Percentiles rank a stretch among this genome's conserved stretches.
These are phyloP conservation scores for Geotrichum reessii DNA, from an alignment of 1,139 yeast genomes.

Conservation along the genomic window DNA sequence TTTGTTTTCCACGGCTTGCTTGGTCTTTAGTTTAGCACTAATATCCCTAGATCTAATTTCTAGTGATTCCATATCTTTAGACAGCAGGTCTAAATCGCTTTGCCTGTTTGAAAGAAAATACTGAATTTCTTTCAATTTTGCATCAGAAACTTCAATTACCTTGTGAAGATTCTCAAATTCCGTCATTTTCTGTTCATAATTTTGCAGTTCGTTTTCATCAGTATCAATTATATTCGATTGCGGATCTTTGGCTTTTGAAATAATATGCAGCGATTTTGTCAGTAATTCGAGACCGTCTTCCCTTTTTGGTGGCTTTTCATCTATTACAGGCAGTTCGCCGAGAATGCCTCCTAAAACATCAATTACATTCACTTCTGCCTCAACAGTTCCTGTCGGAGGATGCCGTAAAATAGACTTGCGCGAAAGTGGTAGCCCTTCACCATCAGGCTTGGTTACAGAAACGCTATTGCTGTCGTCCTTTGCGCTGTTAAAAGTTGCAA, in stretches of 20 bases:
- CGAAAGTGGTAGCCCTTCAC: conserved; percentile 7
- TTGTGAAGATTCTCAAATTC: conserved; percentile 38
- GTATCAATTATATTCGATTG: conserved; percentile 2
- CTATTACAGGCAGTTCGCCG: conserved; percentile 3
- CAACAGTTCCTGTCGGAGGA: conserved; percentile 21
- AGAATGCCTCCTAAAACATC: conserved; percentile 15
- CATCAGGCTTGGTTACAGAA: neutral
- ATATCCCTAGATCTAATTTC: conserved; percentile 55
- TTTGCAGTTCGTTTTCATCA: conserved; percentile 8
- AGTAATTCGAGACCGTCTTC: neutral
- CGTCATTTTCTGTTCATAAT: conserved; percentile 24
- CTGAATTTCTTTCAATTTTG: conserved; percentile 38
- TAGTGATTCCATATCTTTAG: conserved; percentile 52
- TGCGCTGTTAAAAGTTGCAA: neutral
- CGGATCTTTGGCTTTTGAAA: neutral
- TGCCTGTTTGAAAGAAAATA: conserved; percentile 49
- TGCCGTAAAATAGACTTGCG: conserved; percentile 20
- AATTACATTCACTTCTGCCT: conserved; percentile 16
- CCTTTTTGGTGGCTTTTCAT: neutral
- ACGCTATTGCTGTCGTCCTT: neutral
- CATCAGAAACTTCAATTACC: conserved; percentile 40
- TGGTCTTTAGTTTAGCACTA: conserved; percentile 51
- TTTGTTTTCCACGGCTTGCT: conserved; percentile 51
- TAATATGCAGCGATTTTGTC: neutral
- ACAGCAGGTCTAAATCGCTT: conserved; percentile 50